Conservation (phyloP, 495 filamentous ascomycete genomes). For the Penicillium tannophilum region DNA sequence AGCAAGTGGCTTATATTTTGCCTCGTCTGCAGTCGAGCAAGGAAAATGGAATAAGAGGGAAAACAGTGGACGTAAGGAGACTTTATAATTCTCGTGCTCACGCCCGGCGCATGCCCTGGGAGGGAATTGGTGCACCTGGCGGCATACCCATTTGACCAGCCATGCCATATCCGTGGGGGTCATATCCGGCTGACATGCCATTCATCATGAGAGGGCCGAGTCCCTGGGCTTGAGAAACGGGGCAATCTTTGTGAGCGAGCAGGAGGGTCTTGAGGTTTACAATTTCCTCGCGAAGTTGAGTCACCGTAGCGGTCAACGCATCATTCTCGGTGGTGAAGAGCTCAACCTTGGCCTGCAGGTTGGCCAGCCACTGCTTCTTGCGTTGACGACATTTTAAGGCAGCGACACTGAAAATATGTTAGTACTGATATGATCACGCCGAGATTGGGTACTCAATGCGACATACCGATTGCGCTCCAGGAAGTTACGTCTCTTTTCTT, state of each 20-base stretch:
- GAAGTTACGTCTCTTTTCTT: conserved; percentile 98
- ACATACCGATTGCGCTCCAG: conserved; percentile 92
- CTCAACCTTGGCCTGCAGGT: conserved; percentile 93
- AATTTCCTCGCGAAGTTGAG: conserved; percentile 85
- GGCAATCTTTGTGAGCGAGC: conserved; percentile 95
- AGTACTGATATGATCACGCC: conserved; percentile 13
- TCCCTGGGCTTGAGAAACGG: conserved; percentile 86
- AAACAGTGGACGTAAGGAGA: conserved; percentile 7
- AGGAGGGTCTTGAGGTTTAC: conserved; percentile 93
- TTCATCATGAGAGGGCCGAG: conserved; percentile 69
- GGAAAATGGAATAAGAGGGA: conserved; percentile 6
- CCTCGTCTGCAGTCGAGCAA: not conserved
- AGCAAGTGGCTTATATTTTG: conserved; percentile 20
- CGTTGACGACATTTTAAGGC: conserved; percentile 96
- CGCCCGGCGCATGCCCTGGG: conserved; percentile 42
- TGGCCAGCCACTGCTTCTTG: conserved; percentile 98
- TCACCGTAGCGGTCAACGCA: conserved; percentile 77
- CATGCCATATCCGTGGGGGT: conserved; percentile 42
- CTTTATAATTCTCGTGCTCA: conserved; percentile 6
- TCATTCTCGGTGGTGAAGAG: conserved; percentile 91
- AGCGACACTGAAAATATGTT: conserved; percentile 72
- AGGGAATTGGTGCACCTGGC: conserved; percentile 39
- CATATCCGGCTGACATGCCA: conserved; percentile 46
- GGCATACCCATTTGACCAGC: conserved; percentile 44
- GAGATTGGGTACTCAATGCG: not conserved